Base-by-base conservation (phyloP, 1,284 basidiomycete genomes). In the Cerioporus squamosus region DNA sequence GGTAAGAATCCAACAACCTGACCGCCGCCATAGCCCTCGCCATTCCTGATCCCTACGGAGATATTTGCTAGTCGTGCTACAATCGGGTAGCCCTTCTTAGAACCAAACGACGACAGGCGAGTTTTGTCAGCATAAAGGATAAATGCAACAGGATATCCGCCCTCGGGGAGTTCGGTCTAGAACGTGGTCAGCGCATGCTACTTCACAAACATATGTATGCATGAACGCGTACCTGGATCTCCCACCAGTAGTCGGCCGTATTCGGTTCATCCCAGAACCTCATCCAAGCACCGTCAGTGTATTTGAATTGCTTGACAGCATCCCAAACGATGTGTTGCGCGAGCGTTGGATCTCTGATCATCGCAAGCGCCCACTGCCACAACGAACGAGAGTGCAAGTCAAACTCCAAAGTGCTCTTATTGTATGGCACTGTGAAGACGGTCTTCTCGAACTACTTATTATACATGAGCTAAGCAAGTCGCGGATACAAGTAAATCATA, bases 101-200 rank as follows among this genome's bases (percentile, higher is more conserved):
- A 77, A 0, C 78, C 77, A 67, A 81, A 81, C 1, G 71, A 72
- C 0, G 77, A 81, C 0, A 82, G 63, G 18, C 74, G 72, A 5
- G 76, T 76, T 55, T 81, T 82, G 59, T 82, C 77, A 5, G 79
- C 77, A 72, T 79, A 82, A 0, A 82, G 29, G 17, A 72, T 68
- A 40, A 70, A 66, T 0, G 48, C 57, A 0, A 75, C 42, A 1
- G 70, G 68, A 22, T 66, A 67, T 18, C 48, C 63, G 26, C 57
- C 62, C 6, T 36, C n/a, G 12, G 70, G 68, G 5, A 73, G 26
- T 18, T 17, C 14, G 23, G 49, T 42, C 62, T 64, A 36, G 10
- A 29, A 29, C 29, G 29, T 10, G 5, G 29, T 5, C 29, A 5
- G 29, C 29, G 29, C 29, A 29, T 29, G 10, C 5, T 29, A 29